These are phyloP conservation scores for Fusarium kyushuense DNA, from an alignment of 2,329 filamentous ascomycete species.

Conservation along the genomic window DNA sequence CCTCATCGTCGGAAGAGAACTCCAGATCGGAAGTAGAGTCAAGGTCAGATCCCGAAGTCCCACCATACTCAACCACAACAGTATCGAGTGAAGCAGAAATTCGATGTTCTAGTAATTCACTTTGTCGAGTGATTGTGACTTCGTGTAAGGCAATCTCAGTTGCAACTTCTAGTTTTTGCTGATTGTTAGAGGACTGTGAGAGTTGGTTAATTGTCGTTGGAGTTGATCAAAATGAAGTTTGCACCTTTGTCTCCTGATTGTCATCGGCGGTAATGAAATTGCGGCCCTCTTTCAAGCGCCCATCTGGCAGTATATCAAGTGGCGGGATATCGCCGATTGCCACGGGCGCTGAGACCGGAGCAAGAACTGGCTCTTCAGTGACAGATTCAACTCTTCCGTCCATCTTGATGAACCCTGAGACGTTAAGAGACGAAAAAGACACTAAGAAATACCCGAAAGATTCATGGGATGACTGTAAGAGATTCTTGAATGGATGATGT, in stretches of 20 bases:
- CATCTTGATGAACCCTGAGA: slow-evolving; percentile 6
- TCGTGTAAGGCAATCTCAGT: not conserved
- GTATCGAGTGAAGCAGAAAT: slow-evolving; percentile 10
- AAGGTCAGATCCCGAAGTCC: slow-evolving; percentile 41
- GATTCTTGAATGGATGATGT: not conserved
- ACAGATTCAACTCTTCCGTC: not conserved
- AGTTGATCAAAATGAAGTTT: not conserved
- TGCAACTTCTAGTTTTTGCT: not conserved
- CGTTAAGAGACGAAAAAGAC: not conserved
- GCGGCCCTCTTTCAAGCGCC: not conserved
- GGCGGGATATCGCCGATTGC: slow-evolving; percentile 10
- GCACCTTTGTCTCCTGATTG: slow-evolving; percentile 14
- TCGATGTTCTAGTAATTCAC: slow-evolving; percentile 1
- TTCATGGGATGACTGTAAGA: not conserved
- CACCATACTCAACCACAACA: slow-evolving; percentile 24
- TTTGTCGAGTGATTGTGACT: slow-evolving; percentile 11
- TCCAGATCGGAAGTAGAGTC: slow-evolving; percentile 40
- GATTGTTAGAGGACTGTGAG: not conserved
- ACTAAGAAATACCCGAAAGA: not conserved
- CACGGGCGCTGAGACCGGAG: not conserved
- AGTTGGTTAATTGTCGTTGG: not conserved
- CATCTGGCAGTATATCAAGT: not conserved
- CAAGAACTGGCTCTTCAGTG: slow-evolving; percentile 9
- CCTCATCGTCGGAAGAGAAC: slow-evolving; percentile 38
- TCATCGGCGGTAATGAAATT: not conserved